Percentiles rank a stretch among this genome's conserved stretches.
Evolutionary conservation across 1,284 basidiomycete genomes (phyloP).

Genomic region (Sparassis latifolia): DNA sequence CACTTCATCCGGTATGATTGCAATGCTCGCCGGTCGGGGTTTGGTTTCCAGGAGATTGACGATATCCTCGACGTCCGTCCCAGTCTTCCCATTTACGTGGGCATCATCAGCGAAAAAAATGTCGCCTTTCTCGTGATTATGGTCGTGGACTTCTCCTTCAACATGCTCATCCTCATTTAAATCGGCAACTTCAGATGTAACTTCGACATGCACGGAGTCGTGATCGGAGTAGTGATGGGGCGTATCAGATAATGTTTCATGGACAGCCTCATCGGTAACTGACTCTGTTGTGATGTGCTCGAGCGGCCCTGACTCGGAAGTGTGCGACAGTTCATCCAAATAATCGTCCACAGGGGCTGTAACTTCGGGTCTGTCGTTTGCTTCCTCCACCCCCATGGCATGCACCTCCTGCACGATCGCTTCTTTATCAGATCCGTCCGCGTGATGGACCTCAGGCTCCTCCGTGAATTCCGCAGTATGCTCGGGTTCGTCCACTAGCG

Average conservation of each 20-base stretch:
- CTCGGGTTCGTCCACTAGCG: constrained; percentile 10
- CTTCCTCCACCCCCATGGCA: not conserved
- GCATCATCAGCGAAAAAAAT: not conserved
- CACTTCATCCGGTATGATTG: constrained; percentile 19
- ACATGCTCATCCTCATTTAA: not conserved
- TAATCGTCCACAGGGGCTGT: constrained; percentile 6
- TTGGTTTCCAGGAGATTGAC: constrained; percentile 54
- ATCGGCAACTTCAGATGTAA: not conserved
- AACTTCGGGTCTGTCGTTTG: not conserved
- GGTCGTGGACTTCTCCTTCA: not conserved
- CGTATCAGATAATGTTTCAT: not conserved
- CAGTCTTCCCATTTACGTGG: constrained; percentile 15
- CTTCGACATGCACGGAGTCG: not conserved
- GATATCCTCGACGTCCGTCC: constrained; percentile 51
- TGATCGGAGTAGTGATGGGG: not conserved
- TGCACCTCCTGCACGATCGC: constrained; percentile 2
- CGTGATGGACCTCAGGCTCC: constrained; percentile 9
- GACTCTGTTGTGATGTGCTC: not conserved
- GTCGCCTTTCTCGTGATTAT: not conserved
- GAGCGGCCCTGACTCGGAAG: not conserved
- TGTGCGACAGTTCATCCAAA: not conserved
- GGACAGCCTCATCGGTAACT: not conserved
- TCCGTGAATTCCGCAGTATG: constrained; percentile 7
- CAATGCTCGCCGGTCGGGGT: constrained; percentile 29
- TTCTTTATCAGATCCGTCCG: not conserved